Evolutionary conservation across 108 stramenopile species (phyloP), one percentile per base, ranked within the genome.

Genomic region (Cyclostephanos tholiformis): DNA sequence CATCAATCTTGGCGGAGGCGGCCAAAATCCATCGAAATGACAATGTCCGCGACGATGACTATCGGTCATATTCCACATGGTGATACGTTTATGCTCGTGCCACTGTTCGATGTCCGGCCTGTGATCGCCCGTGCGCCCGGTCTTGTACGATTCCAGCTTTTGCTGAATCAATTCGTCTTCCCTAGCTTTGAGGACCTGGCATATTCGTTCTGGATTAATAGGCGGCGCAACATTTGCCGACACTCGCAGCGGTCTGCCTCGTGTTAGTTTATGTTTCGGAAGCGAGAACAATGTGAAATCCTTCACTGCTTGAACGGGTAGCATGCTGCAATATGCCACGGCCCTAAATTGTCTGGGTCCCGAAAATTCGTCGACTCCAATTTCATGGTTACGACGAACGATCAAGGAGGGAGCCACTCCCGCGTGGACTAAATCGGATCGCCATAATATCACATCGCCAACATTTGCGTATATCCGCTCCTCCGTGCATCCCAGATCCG

Each of bases 401-500:
- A 19, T 56, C 43, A 65, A 32, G 16, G 77, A 44, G 19, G 77
- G 77, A 11, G 77, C 71, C 6, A 77, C 71, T 14, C 35, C 77
- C 22, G 77, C 70, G 46, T 77, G 77, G 4, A 86, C 74, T 65
- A 84, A 59, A 71, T 89, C 88, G 7, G 86, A 87, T 14, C 85
- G 79, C 83, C 85, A 91, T n/a, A 91, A 52, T 19, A 91, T 70
- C 6, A 91, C 87, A 61, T 91, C 87, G 22, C 90, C 90, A n/a
- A 43, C 59, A 57, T 74, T 69, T 2, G 74, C 70, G 57, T 82
- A 75, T 29, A 85, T 72, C 26, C 68, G 67, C 49, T 79, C 35
- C 23, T 72, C 70, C 23, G 36, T 14, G 55, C 76, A 66, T 38
- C 76, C 76, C 60, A 64, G 29, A 3, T 71, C 70, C 16, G 17